Percentiles rank a stretch among this genome's conserved stretches.
phyloP scores from a whole-genome alignment of 768 basidiomycete genomes.

The Lenzites betulinus region DNA sequence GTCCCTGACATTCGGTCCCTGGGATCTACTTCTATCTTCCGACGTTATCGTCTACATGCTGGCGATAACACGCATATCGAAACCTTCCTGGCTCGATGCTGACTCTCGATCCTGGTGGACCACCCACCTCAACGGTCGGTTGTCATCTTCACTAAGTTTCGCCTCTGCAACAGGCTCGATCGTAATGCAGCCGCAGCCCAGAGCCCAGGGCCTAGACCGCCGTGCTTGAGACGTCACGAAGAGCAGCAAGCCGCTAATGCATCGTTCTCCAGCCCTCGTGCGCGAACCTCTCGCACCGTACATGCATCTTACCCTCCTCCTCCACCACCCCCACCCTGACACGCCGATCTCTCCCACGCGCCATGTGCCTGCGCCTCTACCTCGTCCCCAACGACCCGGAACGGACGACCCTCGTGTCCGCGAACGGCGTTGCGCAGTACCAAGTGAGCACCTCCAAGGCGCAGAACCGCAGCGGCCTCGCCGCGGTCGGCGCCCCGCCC shows the following conservation, averaged over 20 bases:
- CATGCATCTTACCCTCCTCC: not conserved
- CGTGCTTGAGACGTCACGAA: not conserved
- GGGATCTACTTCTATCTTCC: no score
- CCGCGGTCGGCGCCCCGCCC: slow-evolving; percentile 24
- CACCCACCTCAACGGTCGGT: no score
- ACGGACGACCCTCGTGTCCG: slow-evolving; percentile 49
- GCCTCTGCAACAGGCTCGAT: slow-evolving; percentile 3
- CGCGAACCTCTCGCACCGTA: not conserved
- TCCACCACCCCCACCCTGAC: not conserved
- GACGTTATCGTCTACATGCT: no score
- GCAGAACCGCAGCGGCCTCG: slow-evolving; percentile 23
- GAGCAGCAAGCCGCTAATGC: slow-evolving; percentile 6
- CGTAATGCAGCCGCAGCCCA: slow-evolving; percentile 6
- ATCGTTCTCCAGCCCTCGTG: not conserved
- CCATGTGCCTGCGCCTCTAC: slow-evolving; percentile 49
- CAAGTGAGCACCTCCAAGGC: slow-evolving; percentile 42
- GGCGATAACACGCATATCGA: no score
- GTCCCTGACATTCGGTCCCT: not conserved
- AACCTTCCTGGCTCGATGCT: no score
- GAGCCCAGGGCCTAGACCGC: not conserved
- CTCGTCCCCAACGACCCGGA: slow-evolving; percentile 54
- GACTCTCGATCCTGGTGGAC: no score
- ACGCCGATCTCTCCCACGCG: not conserved
- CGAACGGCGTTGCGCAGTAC: slow-evolving; percentile 54
- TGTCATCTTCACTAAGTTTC: not conserved